phyloP scores from a whole-genome alignment of 768 basidiomycete species.

The Suillus brevipes region DNA sequence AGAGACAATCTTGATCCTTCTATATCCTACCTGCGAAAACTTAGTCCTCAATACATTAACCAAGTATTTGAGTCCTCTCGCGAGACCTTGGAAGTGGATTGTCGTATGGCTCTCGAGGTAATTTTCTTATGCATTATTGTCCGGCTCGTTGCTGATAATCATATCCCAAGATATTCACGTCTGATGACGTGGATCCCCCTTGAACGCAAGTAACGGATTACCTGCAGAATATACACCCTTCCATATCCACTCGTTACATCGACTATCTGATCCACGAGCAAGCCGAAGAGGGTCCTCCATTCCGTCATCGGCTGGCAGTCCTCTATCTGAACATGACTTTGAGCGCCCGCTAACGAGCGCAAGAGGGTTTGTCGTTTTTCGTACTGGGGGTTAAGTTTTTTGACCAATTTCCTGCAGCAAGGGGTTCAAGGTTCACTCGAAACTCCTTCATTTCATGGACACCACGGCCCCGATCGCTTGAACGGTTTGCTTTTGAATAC shows the following conservation, averaged over 20 bases:
- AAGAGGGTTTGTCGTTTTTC: conserved; percentile 48
- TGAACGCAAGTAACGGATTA: conserved; percentile 72
- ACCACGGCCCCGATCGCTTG: conserved; percentile 71
- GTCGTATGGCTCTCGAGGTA: conserved; percentile 77
- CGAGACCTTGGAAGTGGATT: conserved; percentile 83
- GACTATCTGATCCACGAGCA: conserved; percentile 82
- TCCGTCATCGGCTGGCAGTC: conserved; percentile 89
- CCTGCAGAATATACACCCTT: conserved; percentile 68
- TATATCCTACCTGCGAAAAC: conserved; percentile 86
- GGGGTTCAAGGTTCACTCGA: conserved; percentile 55
- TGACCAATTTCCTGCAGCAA: conserved; percentile 37
- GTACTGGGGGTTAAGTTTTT: conserved; percentile 4
- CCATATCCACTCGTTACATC: conserved; percentile 75
- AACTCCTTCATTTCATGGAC: conserved; percentile 76
- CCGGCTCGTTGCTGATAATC: not conserved
- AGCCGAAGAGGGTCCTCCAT: conserved; percentile 61
- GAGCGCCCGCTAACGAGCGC: conserved; percentile 54
- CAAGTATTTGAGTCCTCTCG: conserved; percentile 79
- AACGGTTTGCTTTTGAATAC: conserved; percentile 77
- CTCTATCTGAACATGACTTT: conserved; percentile 76
- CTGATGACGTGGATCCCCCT: conserved; percentile 92
- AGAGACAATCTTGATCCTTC: conserved; percentile 83
- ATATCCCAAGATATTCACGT: conserved; percentile 78
- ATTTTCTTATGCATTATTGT: conserved; percentile 6
- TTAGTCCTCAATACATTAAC: conserved; percentile 78